Conservation (phyloP, 2,329 filamentous ascomycete genomes). For the Fusarium duplospermum region DNA sequence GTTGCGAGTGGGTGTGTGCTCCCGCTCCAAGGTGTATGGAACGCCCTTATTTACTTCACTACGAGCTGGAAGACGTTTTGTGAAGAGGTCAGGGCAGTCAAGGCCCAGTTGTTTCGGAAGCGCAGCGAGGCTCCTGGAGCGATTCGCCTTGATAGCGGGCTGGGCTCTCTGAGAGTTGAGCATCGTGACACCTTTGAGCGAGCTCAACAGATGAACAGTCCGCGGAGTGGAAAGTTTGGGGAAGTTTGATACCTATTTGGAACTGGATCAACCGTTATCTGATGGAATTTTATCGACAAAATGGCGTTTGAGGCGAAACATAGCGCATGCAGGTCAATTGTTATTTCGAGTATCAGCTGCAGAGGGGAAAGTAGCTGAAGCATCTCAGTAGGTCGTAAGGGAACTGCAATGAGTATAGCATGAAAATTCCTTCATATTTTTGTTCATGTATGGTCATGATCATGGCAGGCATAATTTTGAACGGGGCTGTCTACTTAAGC, state of each 20-base stretch:
- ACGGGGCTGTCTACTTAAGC: constrained; percentile 13
- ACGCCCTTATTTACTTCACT: constrained; percentile 78
- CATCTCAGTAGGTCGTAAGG: neutral
- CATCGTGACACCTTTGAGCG: constrained; percentile 40
- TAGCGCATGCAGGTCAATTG: neutral
- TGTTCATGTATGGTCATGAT: neutral
- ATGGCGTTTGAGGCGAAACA: neutral
- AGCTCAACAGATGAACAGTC: constrained; percentile 5
- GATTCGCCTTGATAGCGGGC: constrained; percentile 44
- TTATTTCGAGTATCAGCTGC: neutral
- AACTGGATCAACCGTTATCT: neutral
- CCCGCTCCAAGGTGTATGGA: constrained; percentile 84
- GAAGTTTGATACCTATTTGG: neutral
- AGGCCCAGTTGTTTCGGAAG: constrained; percentile 16
- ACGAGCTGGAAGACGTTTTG: constrained; percentile 64
- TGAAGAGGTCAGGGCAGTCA: constrained; percentile 40
- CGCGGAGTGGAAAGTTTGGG: neutral
- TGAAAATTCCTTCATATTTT: neutral
- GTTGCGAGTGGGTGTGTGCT: constrained; percentile 77
- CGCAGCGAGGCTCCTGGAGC: constrained; percentile 15
- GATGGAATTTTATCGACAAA: neutral
- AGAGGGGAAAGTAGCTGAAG: neutral
- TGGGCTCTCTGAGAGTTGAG: constrained; percentile 35
- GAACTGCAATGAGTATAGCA: neutral
- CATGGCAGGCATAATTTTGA: neutral